Evolutionary conservation across 1,139 yeast species (phyloP), one percentile per base, ranked within the genome.

Genomic region (Geotrichum klebahnii): DNA sequence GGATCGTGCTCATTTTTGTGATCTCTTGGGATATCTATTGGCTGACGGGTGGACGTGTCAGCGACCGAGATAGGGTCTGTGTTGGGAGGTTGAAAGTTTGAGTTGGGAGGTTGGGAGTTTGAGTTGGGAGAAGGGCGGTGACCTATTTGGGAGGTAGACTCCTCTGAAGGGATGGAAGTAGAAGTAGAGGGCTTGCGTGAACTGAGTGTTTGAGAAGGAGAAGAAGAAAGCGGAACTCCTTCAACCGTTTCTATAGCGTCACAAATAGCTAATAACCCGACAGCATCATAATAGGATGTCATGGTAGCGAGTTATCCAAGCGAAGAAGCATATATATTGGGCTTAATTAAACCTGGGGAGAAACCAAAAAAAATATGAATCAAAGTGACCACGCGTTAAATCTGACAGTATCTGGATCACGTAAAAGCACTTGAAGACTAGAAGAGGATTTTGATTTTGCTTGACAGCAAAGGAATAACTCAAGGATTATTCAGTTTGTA

Each of bases 171-270:
- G 16, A 23, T 23, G 14, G 41, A 14, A n/a, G 9, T 42, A 12
- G 41, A 14, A n/a, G 9, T 42, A 37, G 44, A 17, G 22, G 33
- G 37, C 44, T 22, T 41, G 37, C 22, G 44, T 23, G 23, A 10
- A 12, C 38, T 44, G 23, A 40, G 16, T 5, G 50, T 46, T 26
- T 44, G 33, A 26, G 46, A 34, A 4, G 51, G 47, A 8, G 38
- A 39, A 12, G 56, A 36, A 6, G 57, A 44, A 52, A 63, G 56
- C 12, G 66, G 63, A 34, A 66, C 60, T 32, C 68, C 70, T 45
- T 69, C 73, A 29, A 61, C 65, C 29, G 69, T 55, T 50, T 70
- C 74, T 32, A 70, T 65, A 44, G 72, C 69, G 57, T 69, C 72
- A 55, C 71, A 67, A 45, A 67, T 66, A 48, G 72, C 72, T 49